These are phyloP conservation scores for Neopestalotiopsis rosae DNA, from an alignment of 2,329 filamentous ascomycete species.

Conservation along the genomic window DNA sequence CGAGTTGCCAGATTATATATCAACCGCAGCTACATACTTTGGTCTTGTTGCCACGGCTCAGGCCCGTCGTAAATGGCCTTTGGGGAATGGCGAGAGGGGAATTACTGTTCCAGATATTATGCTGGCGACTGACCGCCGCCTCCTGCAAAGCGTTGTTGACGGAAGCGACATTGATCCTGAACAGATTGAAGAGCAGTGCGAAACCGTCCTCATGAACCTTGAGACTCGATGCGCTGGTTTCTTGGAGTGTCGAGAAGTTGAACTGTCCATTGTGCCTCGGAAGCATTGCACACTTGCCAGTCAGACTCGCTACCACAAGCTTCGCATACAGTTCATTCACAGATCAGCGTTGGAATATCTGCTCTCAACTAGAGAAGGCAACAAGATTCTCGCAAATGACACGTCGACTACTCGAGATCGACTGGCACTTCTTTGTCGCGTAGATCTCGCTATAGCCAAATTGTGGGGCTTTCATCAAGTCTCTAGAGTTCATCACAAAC, in stretches of 20 bases:
- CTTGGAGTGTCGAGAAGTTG: not conserved
- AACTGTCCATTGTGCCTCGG: not conserved
- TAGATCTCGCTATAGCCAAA: too few species aligned
- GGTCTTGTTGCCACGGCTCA: not conserved
- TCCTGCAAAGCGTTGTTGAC: not conserved
- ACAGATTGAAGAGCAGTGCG: not conserved
- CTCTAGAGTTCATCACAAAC: too few species aligned
- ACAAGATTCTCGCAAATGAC: not conserved
- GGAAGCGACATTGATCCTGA: not conserved
- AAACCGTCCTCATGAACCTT: not conserved
- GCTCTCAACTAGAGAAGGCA: not conserved
- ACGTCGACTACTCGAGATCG: not conserved
- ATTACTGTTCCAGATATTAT: not conserved
- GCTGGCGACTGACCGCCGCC: not conserved
- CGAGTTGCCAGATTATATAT: not conserved
- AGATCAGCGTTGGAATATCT: not conserved
- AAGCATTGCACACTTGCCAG: not conserved
- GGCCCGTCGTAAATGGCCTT: not conserved
- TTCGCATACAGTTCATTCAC: not conserved
- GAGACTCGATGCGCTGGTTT: not conserved
- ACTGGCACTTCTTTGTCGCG: not conserved
- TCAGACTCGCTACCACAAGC: not conserved
- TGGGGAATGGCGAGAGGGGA: too few species aligned
- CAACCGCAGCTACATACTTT: not conserved
- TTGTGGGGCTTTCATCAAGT: too few species aligned